Percentiles rank a stretch among this genome's conserved stretches.
These are phyloP conservation scores for Acanthamoeba sp. DNA, from an alignment of 208 protist species.

Conservation along the genomic window DNA sequence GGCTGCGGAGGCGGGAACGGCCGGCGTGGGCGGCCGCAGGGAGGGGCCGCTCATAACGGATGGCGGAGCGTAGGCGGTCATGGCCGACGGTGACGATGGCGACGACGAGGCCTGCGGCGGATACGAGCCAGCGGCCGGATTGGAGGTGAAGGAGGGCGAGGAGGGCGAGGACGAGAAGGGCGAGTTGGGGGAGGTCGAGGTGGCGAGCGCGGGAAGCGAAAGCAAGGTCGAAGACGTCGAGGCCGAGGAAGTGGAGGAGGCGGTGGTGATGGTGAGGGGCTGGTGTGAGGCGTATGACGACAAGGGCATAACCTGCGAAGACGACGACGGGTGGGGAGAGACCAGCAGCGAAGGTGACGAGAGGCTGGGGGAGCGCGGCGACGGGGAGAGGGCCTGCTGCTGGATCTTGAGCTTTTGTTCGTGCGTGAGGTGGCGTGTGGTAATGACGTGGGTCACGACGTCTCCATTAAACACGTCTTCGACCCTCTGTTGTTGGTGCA, in stretches of 20 bases:
- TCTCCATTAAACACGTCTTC: constrained; percentile 52
- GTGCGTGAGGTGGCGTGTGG: constrained; percentile 39
- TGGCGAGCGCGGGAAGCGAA: not conserved
- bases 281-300: not conserved
- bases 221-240: not conserved
- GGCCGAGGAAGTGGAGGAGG: not conserved
- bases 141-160: not conserved
- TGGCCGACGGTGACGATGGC: constrained; percentile 26
- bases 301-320: not conserved
- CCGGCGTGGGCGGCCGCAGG: not conserved
- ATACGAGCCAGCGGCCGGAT: constrained; percentile 1
- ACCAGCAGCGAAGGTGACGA: not conserved
- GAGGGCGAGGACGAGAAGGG: constrained; percentile 58
- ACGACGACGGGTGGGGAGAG: not conserved
- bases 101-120: constrained; percentile 53
- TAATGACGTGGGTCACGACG: constrained; percentile 47
- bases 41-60: not conserved
- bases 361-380: not conserved
- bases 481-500: constrained; percentile 4
- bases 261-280: not conserved
- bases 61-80: not conserved
- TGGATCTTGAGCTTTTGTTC: constrained; percentile 71
- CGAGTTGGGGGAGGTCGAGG: not conserved
- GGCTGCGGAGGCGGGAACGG: not conserved
- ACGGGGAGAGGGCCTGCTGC: not conserved